phyloP scores from a whole-genome alignment of 2,329 filamentous ascomycete genomes.

The Ophiostoma piceae region DNA sequence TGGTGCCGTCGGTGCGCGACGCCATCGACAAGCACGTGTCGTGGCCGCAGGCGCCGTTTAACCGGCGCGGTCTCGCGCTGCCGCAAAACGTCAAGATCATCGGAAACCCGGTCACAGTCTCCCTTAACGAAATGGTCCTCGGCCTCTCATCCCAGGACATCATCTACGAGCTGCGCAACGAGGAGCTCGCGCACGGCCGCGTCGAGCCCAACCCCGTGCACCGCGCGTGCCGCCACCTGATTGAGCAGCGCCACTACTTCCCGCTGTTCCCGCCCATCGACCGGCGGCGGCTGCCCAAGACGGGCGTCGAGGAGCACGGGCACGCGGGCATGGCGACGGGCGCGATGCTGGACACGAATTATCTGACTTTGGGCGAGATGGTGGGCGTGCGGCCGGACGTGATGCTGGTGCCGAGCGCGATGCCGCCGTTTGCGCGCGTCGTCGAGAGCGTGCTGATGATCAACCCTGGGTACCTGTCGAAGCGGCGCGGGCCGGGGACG shows the following conservation, averaged over 20 bases:
- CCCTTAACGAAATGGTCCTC: conserved; percentile 78
- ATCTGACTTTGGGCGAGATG: conserved; percentile 87
- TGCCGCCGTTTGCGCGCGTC: conserved; percentile 86
- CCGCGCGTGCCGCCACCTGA: conserved; percentile 67
- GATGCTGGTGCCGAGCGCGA: conserved; percentile 71
- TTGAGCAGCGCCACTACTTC: conserved; percentile 88
- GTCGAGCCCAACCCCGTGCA: conserved; percentile 57
- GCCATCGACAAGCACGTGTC: conserved; percentile 76
- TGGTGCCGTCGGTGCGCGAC: conserved; percentile 79
- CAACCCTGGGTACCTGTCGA: conserved; percentile 84
- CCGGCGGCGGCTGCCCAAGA: conserved; percentile 60
- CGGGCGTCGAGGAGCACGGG: conserved; percentile 54
- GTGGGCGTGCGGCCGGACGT: conserved; percentile 80
- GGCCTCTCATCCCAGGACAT: conserved; percentile 80
- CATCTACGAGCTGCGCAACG: conserved; percentile 71
- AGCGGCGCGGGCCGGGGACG: conserved; percentile 76
- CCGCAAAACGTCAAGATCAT: conserved; percentile 72
- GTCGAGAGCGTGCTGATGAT: conserved; percentile 84
- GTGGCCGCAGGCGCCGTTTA: conserved; percentile 66
- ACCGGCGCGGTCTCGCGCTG: conserved; percentile 67
- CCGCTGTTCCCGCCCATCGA: conserved; percentile 80
- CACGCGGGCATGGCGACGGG: conserved; percentile 61
- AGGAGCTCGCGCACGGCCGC: conserved; percentile 59
- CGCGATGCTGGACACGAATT: conserved; percentile 74
- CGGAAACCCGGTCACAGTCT: conserved; percentile 85